Base-by-base conservation (phyloP, 2,329 filamentous ascomycete species). In the Cladosporium oxysporum region DNA sequence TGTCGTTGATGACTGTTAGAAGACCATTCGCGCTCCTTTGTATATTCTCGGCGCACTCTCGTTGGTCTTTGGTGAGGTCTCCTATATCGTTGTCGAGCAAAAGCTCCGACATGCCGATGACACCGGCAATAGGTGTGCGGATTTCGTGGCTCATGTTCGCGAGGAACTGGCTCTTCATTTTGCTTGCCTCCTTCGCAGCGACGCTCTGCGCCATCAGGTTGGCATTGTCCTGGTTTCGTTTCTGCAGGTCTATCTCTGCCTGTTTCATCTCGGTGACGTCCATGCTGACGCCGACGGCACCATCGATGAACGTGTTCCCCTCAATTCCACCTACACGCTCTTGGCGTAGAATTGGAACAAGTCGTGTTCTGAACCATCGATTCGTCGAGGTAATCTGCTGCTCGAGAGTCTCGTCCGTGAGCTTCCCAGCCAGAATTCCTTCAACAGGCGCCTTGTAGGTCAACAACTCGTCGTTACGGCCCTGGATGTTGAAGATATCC, bases 1-100 rank as follows among this genome's bases (percentile, higher is more conserved):
- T 96, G 72, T 96, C 92, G 73, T 96, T 96, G 77, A 96, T 96
- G 49, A 96, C 90, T 0, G 91, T 94, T 23, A 96, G 82, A 2
- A 96, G 80, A 1, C 91, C 92, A 69, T 94, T 93, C 0, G 90
- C 91, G 6, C 90, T 93, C 61, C 90, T 85, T 72, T 91, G 88
- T 7, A 94, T 91, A 68, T 92, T 92, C 70, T 92, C 89, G 2
- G 90, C 88, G 68, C 88, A 91, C 65, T 93, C 90, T 66, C 85
- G 83, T 72, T 92, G 90, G 70, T 93, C 90, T n/a, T 85, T 82
- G 62, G 88, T 83, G 28, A 93, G 78, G 23, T 72, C 68, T 11
- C 69, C 70, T 18, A 70, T 70, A 18, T 86, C 79, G 73, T 88
- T 90, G 68, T 91, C 90, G 33, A 89, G 81, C 8, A 93, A 79